Percentiles rank a stretch among this genome's conserved stretches.
These are phyloP conservation scores for Hanseniaspora hatyaiensis DNA, from an alignment of 805 yeast genomes.

Conservation along the genomic window DNA sequence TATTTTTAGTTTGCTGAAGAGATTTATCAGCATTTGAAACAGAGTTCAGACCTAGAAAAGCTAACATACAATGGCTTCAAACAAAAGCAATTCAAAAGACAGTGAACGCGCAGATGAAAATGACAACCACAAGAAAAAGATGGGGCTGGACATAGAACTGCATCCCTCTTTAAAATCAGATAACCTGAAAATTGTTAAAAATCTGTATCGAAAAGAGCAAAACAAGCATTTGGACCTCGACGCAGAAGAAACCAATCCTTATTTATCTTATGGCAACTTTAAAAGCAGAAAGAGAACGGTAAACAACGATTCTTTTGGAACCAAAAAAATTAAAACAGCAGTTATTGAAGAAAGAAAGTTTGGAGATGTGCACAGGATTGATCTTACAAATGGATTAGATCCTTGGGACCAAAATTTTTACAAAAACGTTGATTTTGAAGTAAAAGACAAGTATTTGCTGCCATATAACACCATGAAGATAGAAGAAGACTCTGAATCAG, in stretches of 20 bases:
- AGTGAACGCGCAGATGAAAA: too few species aligned
- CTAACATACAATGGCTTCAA: too few species aligned
- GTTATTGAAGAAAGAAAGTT: conserved; percentile 47
- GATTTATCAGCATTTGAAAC: too few species aligned
- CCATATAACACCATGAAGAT: conserved; percentile 21
- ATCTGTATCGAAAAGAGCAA: conserved; percentile 17
- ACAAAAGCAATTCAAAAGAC: too few species aligned
- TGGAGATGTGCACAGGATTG: conserved; percentile 18
- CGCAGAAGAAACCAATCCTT: conserved; percentile 22
- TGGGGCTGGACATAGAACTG: conserved; percentile 26
- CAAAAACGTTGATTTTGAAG: conserved; percentile 30
- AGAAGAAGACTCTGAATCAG: conserved; percentile 20
- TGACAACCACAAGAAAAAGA: background rate
- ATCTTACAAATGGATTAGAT: conserved; percentile 34
- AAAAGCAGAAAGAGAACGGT: conserved; percentile 21
- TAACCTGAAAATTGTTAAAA: conserved; percentile 25
- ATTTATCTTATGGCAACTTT: conserved; percentile 19
- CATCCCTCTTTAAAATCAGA: conserved; percentile 26
- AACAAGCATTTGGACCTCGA: too few species aligned
- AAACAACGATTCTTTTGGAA: background rate
- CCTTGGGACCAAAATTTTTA: conserved; percentile 80
- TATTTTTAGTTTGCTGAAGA: too few species aligned
- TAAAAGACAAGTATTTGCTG: conserved; percentile 32
- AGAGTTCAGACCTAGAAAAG: too few species aligned
- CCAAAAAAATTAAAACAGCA: conserved; percentile 28